Conservation (phyloP, 2,329 filamentous ascomycete genomes). For the Domatiomyces catenatus region DNA sequence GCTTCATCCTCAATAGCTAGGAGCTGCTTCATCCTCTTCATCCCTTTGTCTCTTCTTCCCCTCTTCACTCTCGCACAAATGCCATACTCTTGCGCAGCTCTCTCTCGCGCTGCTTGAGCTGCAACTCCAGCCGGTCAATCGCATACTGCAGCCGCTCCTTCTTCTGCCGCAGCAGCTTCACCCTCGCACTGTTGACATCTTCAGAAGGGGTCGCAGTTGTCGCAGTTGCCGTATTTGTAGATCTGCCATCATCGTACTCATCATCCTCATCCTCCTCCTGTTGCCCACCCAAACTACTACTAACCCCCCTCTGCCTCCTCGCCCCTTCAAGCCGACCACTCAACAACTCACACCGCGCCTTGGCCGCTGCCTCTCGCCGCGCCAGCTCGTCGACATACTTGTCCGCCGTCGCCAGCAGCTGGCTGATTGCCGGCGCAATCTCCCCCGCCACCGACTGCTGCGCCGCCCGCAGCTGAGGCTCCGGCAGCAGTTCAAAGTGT, state of each 20-base stretch:
- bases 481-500: slow-evolving; percentile 88
- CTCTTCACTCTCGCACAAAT: slow-evolving; percentile 21
- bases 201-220: slow-evolving; percentile 13
- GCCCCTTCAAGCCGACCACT: slow-evolving; percentile 49
- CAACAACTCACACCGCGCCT: slow-evolving; percentile 68
- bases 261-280: background rate
- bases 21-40: too few species aligned
- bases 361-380: slow-evolving; percentile 66
- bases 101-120: slow-evolving; percentile 62
- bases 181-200: slow-evolving; percentile 37
- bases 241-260: slow-evolving; percentile 4
- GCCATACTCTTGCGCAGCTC: slow-evolving; percentile 61
- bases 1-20: too few species aligned
- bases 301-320: slow-evolving; percentile 18
- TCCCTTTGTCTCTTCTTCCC: background rate
- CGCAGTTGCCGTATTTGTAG: slow-evolving; percentile 10
- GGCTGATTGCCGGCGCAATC: slow-evolving; percentile 71
- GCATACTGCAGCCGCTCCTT: slow-evolving; percentile 77
- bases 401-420: slow-evolving; percentile 66
- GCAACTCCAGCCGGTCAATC: slow-evolving; percentile 69
- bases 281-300: slow-evolving; percentile 12
- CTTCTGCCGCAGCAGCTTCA: slow-evolving; percentile 59
- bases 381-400: slow-evolving; percentile 69
- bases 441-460: slow-evolving; percentile 75
- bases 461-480: slow-evolving; percentile 64